These are phyloP conservation scores for Fusarium citri DNA, from an alignment of 2,329 filamentous ascomycete genomes.

Conservation along the genomic window DNA sequence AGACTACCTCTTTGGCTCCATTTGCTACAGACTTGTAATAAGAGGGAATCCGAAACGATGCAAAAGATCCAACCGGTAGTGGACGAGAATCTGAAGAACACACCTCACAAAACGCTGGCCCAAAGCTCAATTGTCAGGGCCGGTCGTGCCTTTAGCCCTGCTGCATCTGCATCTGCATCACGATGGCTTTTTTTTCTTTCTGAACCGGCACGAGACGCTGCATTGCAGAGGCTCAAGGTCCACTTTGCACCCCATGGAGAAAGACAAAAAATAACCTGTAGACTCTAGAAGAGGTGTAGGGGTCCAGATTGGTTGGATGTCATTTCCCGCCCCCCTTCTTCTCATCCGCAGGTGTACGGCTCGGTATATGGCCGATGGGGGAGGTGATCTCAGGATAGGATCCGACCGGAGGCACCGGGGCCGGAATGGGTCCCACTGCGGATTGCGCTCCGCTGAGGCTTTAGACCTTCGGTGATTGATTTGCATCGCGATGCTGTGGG, in stretches of 20 bases:
- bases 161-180: constrained; percentile 12
- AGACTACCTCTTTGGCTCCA: background rate
- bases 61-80: background rate
- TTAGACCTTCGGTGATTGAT: constrained; percentile 40
- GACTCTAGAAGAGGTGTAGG: constrained; percentile 9
- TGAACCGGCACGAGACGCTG: constrained; percentile 35
- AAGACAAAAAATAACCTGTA: constrained; percentile 12
- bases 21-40: constrained; percentile 3
- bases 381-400: constrained; percentile 34
- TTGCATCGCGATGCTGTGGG: constrained; percentile 39
- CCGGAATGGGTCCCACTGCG: constrained; percentile 36
- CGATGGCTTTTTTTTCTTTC: constrained; percentile 26
- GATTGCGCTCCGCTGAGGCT: constrained; percentile 41
- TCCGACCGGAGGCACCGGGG: constrained; percentile 39
- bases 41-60: constrained; percentile 2
- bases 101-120: constrained; percentile 1
- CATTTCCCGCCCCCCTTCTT: constrained; percentile 43
- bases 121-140: constrained; percentile 38
- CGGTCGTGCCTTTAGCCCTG: constrained; percentile 30
- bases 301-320: constrained; percentile 35
- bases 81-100: constrained; percentile 11
- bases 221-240: constrained; percentile 20
- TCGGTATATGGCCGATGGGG: constrained; percentile 46
- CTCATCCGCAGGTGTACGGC: constrained; percentile 30
- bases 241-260: constrained; percentile 39